Evolutionary conservation across 768 basidiomycete species (phyloP), one percentile per base, ranked within the genome.

Genomic region (Tylopilus subfusipes): DNA sequence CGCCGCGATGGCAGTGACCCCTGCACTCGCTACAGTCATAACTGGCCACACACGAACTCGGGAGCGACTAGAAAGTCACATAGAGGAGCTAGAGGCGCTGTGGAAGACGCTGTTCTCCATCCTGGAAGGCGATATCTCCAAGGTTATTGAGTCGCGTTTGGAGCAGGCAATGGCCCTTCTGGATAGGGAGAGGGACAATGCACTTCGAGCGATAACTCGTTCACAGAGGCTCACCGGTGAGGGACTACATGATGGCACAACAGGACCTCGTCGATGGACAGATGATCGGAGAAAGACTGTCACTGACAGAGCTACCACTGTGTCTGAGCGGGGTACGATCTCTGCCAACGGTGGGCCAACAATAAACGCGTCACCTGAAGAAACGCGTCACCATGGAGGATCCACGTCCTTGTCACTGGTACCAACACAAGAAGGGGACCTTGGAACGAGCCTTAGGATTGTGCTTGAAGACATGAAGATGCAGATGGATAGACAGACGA

Each of bases 401-500:
- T 34, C 58, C 24, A 36, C 53, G 30, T 53, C 66, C n/a, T 34
- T 51, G 30, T 46, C 59, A 27, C 39, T 55, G 12, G 57, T 52
- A n/a, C 55, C 59, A 18, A 54, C 60, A 18, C 61, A 58, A 25
- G 63, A 66, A 33, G 56, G 42, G 42, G 61, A 58, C 22, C 48
- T 64, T 22, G 65, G 63, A 46, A 56, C 53, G 48, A 68, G 59
- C 29, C 49, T 73, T 24, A 70, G 67, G 50, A 61, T 71, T 24
- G 69, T 76, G 56, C 71, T 82, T 29, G 70, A 66, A 49, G 71
- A 75, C 54, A 75, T 82, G 76, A 79, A 76, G 63, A 59, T 64
- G 57, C 75, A 79, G 62, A 76, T 82, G 59, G 75, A 81, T 47
- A 68, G 75, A 62, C 81, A 82, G 63, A 73, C 75, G 8, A 64